Conservation (phyloP, 2,329 filamentous ascomycete species). For the Stagonosporopsis chrysanthemi region DNA sequence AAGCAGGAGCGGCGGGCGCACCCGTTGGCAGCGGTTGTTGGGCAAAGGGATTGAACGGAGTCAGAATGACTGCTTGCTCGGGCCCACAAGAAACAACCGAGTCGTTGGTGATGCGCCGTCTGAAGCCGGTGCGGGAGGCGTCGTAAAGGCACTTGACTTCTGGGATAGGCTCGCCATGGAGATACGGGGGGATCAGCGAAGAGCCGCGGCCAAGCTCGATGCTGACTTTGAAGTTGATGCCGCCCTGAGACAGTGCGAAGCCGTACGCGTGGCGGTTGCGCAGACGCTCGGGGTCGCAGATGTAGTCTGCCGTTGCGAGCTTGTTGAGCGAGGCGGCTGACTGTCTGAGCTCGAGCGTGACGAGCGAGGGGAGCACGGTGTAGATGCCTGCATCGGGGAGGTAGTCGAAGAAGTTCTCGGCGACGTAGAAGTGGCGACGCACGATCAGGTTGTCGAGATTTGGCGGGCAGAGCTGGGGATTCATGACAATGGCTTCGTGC, state of each 20-base stretch:
- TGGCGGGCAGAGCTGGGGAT: conserved; percentile 38
- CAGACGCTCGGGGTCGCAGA: conserved; percentile 35
- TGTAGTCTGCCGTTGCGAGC: conserved; percentile 24
- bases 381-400: conserved; percentile 38
- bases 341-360: conserved; percentile 39
- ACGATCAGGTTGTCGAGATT: conserved; percentile 39
- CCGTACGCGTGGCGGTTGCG: conserved; percentile 38
- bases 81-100: not conserved
- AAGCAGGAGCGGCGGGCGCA: not conserved
- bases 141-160: conserved; percentile 38
- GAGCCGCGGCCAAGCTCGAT: conserved; percentile 34
- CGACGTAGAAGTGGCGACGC: conserved; percentile 30
- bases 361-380: conserved; percentile 34
- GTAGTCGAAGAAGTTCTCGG: conserved; percentile 38
- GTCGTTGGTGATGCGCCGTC: conserved; percentile 21
- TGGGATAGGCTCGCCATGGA: conserved; percentile 39
- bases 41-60: not conserved
- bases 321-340: conserved; percentile 23
- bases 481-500: conserved; percentile 36
- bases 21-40: not conserved
- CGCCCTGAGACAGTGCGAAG: conserved; percentile 34
- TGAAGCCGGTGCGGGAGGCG: conserved; percentile 56
- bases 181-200: conserved; percentile 42
- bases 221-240: conserved; percentile 38
- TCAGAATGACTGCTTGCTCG: not conserved